A percentile compares a stretch with the other conserved stretches of the same genome.
phyloP scores from a whole-genome alignment of 1,284 basidiomycete genomes.

The Termitomyces sp. region DNA sequence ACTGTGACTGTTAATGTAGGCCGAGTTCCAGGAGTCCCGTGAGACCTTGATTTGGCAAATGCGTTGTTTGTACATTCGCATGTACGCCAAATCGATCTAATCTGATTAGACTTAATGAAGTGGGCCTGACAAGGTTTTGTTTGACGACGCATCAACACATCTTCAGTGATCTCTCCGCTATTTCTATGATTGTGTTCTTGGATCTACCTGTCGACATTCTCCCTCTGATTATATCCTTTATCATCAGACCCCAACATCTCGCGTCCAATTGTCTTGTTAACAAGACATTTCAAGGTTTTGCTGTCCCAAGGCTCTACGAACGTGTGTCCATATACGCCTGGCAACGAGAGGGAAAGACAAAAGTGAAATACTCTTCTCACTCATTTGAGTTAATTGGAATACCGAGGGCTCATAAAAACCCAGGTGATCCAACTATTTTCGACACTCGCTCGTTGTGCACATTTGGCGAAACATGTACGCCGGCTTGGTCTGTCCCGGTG shows the following conservation, averaged over 20 bases:
- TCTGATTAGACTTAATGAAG: conserved; percentile 1
- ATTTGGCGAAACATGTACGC: conserved; percentile 51
- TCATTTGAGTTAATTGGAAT: background rate
- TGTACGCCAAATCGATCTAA: conserved; percentile 4
- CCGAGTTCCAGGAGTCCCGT: background rate
- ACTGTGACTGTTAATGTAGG: background rate
- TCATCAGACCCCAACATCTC: conserved; percentile 50
- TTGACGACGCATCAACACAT: background rate
- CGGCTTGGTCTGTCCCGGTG: conserved; percentile 44
- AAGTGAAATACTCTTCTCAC: conserved; percentile 31
- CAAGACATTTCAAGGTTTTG: conserved; percentile 46
- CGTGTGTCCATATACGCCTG: conserved; percentile 58
- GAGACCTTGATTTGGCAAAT: conserved; percentile 7
- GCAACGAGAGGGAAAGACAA: conserved; percentile 57
- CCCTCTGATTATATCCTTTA: conserved; percentile 44
- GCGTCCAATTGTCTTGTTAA: conserved; percentile 50
- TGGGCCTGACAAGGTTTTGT: too few species aligned
- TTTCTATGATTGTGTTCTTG: conserved; percentile 27
- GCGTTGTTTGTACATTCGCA: conserved; percentile 2
- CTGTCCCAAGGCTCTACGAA: conserved; percentile 47
- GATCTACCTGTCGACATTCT: conserved; percentile 61
- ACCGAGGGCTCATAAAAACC: background rate
- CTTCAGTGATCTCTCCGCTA: background rate
- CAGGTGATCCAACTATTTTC: conserved; percentile 49
- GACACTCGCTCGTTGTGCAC: conserved; percentile 42